Base-by-base conservation (phyloP, 306 rosid genomes). In the Vigna trinervia region DNA sequence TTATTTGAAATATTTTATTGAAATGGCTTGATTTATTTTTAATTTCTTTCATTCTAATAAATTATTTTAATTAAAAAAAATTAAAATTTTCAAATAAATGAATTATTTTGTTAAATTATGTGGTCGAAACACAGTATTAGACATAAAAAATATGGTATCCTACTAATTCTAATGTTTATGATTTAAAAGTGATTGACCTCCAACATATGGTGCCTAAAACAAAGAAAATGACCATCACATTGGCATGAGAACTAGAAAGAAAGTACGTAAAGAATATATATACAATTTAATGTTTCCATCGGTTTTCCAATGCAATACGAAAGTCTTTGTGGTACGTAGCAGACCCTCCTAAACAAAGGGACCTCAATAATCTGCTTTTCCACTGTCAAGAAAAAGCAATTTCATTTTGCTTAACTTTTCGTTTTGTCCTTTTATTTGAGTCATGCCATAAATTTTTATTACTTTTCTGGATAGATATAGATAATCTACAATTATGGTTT, bases 391-490 rank as follows among this genome's bases (percentile, higher is more conserved):
- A 13, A 45, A 34, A 20, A 78, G 74, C 45, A 71, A 56, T 4
- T 45, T 38, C 77, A 74, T 78, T 65, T 65, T 71, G 43, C 36
- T 77, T 84, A 39, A 26, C 54, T 57, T 23, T 59, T 51, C 46
- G 78, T 65, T 69, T 71, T 65, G 80, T 79, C 79, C 50, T 22
- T 30, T 57, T 63, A 53, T 56, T 14, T 71, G 52, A 53, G 51
- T 81, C 88, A 82, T 85, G 82, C 75, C 51, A 57, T 50, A 71
- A 79, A 58, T 67, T 74, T 68, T 74, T n/a, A 61, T 61, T 5
- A 12, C 38, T 38, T 57, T 28, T 41, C 20, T 63, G 20, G 48
- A 51, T 62, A 41, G 46, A 41, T 41, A 41, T 41, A 41, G 39
- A 32, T 60, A 5, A 15, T 61, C 52, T 41, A 19, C 43, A 63